Base-by-base conservation (phyloP, 805 yeast genomes). In the Lachancea mirantina region DNA sequence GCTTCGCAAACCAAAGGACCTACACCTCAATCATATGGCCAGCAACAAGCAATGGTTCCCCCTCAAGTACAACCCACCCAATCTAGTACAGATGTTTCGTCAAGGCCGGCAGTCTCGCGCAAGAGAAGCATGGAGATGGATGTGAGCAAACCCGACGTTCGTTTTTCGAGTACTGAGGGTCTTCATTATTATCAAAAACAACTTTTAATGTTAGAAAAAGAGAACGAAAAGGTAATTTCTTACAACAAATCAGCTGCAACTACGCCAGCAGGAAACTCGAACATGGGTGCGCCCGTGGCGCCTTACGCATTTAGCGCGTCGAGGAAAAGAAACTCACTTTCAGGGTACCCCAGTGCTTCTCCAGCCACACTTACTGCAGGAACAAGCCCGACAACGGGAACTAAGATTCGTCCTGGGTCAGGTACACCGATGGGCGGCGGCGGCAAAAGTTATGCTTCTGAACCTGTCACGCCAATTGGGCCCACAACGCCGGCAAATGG, bases 131-230 rank as follows among this genome's bases (percentile, higher is more conserved):
- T n/a, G n/a, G n/a, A n/a, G n/a, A n/a, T n/a, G n/a, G n/a, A n/a
- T n/a, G n/a, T n/a, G n/a, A n/a, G 9, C 11, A 29, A 19, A 8
- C 30, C 30, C 10, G 38, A 34, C 11, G 19, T 30, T 22, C 43
- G 27, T 18, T 32, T 33, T n/a, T 42, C 44, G 4, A 39, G 40
- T 33, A 39, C 32, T 33, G 47, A 68, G 47, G 88, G 89, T 1
- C 61, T 84, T 23, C 84, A 79, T 46, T 94, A 84, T 50, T 84
- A 84, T 55, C 94, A 84, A 54, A 76, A 74, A 65, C 89, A 83
- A 55, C 61, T 83, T 43, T 71, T 81, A 70, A 52, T 79, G 34
- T 60, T 84, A 49, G 94, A 84, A 47, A 73, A 73, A 42, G 88
- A 82, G 52, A 84, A 81, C 55, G 78, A 79, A 51, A 75, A 40